Evolutionary conservation across 768 basidiomycete species (phyloP), one percentile per base, ranked within the genome.

Genomic region (Tulasnella sp.): DNA sequence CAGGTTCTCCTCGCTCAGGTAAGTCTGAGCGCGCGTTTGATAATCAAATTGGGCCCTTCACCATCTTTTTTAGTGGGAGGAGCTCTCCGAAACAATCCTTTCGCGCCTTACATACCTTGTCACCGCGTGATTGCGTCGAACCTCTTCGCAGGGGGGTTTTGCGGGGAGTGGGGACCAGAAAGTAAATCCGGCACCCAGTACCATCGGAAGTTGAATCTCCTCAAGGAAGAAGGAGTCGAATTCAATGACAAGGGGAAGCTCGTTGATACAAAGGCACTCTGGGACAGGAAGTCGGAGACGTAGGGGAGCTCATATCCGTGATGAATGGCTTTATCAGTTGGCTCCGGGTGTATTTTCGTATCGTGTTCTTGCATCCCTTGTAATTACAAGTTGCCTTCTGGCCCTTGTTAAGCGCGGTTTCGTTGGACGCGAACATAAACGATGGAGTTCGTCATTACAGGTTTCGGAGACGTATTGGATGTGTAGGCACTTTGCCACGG

Each of bases 81-180:
- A 37, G 89, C 89, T 0, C 79, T 90, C 34, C 82, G 86, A 47
- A 83, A 81, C 66, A 90, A 90, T 75, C 89, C 89, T 0, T 91
- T 90, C 77, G 83, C 84, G 4, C 89, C 89, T 0, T 83, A 81
- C 72, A 82, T 90, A 5, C 90, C 89, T 0, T 91, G 90, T 73
- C 90, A 90, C 76, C 85, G 89, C 40, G 83, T 91, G 68, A 84
- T 90, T 16, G 87, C 88, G 0, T 85, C 87, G 0, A 85, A 83
- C 74, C 77, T 83, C 12, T 88, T 83, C 69, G 81, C 90, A 14
- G 89, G 88, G 2, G 89, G 89, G 0, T 90, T 87, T 76, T 81
- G 79, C 44, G 89, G 88, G 19, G 86, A 89, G 78, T 88, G 87
- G 86, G 85, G 83, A 3, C 81, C 79, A 36, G 78, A 80, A n/a